These are phyloP conservation scores for Leishmania arabica DNA, from an alignment of 208 protist genomes.

Conservation along the genomic window DNA sequence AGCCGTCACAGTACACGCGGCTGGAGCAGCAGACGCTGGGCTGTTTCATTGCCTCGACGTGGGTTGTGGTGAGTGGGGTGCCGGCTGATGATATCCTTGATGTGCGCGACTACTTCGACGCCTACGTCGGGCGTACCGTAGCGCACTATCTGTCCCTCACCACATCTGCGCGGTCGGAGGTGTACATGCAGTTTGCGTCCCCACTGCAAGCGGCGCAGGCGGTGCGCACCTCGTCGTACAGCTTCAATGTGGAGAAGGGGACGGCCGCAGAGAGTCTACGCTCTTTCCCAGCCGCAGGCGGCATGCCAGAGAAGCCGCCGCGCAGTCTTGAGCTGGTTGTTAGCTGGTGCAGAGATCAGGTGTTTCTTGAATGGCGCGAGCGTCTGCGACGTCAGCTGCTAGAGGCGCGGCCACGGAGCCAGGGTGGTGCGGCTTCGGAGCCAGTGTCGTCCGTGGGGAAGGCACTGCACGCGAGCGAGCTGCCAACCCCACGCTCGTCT, in stretches of 20 bases:
- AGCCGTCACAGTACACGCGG: neutral
- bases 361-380: conserved; percentile 42
- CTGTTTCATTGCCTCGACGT: conserved; percentile 22
- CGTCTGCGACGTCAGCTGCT: conserved; percentile 22
- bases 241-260: conserved; percentile 34
- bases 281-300: neutral
- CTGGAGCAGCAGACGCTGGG: conserved; percentile 8
- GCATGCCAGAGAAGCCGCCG: neutral
- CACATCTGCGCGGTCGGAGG: conserved; percentile 21
- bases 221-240: conserved; percentile 36
- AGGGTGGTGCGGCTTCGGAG: neutral
- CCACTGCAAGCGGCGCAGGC: conserved; percentile 48
- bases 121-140: conserved; percentile 66
- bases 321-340: conserved; percentile 33
- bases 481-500: conserved; percentile 6
- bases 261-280: conserved; percentile 17
- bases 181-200: conserved; percentile 71
- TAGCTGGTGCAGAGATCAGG: conserved; percentile 53
- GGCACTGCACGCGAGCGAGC: neutral
- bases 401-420: conserved; percentile 9
- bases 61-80: conserved; percentile 58
- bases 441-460: neutral
- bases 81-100: conserved; percentile 42
- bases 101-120: conserved; percentile 79
- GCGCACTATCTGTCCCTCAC: conserved; percentile 40